phyloP scores from a whole-genome alignment of 2,329 filamentous ascomycete species.

The Tricladium varicosporioides region DNA sequence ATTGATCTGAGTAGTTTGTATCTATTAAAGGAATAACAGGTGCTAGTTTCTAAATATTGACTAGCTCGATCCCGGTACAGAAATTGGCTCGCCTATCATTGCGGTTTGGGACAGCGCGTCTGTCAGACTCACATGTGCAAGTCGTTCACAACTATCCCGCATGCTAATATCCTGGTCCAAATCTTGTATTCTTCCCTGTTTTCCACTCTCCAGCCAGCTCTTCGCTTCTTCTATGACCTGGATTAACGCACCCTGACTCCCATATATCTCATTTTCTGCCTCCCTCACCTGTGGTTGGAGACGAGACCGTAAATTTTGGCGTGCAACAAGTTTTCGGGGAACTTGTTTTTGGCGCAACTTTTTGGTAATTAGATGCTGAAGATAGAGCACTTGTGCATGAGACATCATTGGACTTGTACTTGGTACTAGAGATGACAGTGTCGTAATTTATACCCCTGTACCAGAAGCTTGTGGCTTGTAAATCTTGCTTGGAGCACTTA shows the following conservation, averaged over 20 bases:
- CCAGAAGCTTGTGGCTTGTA: neutral
- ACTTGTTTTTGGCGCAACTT: slow-evolving; percentile 2
- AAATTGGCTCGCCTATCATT: neutral
- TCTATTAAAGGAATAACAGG: neutral
- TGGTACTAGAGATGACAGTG: neutral
- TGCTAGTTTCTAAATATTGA: neutral
- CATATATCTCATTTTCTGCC: slow-evolving; percentile 2
- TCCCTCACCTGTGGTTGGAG: neutral
- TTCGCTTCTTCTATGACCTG: neutral
- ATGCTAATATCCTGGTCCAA: slow-evolving; percentile 2
- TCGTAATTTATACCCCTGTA: too few relatives aligned
- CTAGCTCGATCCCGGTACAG: neutral
- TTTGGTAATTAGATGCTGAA: slow-evolving; percentile 2
- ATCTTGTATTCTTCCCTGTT: neutral
- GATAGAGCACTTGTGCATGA: slow-evolving; percentile 8
- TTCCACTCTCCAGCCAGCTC: slow-evolving; percentile 1
- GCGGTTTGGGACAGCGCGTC: neutral
- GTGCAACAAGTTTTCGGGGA: slow-evolving; percentile 2
- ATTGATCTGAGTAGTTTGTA: neutral
- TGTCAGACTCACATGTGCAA: neutral
- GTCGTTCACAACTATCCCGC: neutral
- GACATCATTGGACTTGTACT: neutral
- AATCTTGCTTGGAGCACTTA: neutral
- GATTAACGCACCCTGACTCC: neutral
- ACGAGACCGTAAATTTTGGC: neutral